Percentiles rank a stretch among this genome's conserved stretches.
phyloP scores from a whole-genome alignment of 805 yeast species.

The Debaryomyces hansenii region DNA sequence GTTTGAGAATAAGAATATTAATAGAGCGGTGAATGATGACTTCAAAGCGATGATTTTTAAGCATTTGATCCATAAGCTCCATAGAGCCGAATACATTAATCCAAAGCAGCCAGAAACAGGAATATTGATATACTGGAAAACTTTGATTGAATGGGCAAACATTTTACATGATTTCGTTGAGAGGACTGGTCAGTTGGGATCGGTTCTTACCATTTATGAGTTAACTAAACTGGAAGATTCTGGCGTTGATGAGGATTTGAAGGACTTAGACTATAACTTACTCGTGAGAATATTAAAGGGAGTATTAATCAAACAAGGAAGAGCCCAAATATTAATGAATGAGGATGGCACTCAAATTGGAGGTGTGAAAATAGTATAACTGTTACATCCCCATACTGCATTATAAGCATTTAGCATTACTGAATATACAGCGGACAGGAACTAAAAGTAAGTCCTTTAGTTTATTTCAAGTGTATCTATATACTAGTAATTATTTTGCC shows the following conservation, averaged over 20 bases:
- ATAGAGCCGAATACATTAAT: slow-evolving; percentile 57
- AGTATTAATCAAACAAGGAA: slow-evolving; percentile 61
- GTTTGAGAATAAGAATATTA: slow-evolving; percentile 53
- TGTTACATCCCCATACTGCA: slow-evolving; percentile 12
- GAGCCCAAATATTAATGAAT: slow-evolving; percentile 71
- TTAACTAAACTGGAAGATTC: slow-evolving; percentile 63
- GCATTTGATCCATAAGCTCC: slow-evolving; percentile 51
- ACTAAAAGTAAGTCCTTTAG: too few species aligned
- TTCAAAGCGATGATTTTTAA: slow-evolving; percentile 56
- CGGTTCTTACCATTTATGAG: slow-evolving; percentile 82
- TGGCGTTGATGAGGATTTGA: slow-evolving; percentile 55
- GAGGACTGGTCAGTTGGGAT: slow-evolving; percentile 71
- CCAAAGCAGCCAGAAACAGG: slow-evolving; percentile 63
- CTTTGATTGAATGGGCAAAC: slow-evolving; percentile 46
- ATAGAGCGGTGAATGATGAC: slow-evolving; percentile 54
- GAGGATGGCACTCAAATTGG: slow-evolving; percentile 60
- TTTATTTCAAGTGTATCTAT: too few species aligned
- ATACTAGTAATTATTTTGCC: background rate
- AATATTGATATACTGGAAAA: slow-evolving; percentile 59
- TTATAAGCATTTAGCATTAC: too few species aligned
- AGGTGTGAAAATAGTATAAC: slow-evolving; percentile 71
- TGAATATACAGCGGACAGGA: too few species aligned
- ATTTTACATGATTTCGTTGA: slow-evolving; percentile 44
- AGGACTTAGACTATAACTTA: slow-evolving; percentile 57
- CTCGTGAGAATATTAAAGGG: slow-evolving; percentile 53